Evolutionary conservation across 495 filamentous ascomycete genomes (phyloP).

Genomic region (Pseudoneurospora amorphoporcata): DNA sequence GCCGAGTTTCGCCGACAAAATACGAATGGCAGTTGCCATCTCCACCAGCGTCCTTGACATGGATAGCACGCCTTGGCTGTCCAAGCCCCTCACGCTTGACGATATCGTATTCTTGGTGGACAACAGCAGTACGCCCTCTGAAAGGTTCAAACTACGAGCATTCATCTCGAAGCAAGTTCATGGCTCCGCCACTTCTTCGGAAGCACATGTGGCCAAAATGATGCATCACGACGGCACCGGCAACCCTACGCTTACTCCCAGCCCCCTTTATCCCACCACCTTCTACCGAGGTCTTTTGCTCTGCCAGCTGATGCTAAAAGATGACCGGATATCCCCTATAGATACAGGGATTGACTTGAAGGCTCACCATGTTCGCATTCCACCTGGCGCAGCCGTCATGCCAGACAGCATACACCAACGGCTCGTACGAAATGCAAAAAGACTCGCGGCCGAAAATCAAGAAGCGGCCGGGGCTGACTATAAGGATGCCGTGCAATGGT

Average conservation of each 20-base stretch:
- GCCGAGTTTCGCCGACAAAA: constrained; percentile 1
- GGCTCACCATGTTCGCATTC: not conserved
- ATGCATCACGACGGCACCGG: not conserved
- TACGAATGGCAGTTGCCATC: constrained; percentile 8
- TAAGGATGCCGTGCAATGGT: constrained; percentile 1
- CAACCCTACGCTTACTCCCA: not conserved
- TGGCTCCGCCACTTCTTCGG: not conserved
- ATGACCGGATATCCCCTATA: not conserved
- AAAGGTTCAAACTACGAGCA: not conserved
- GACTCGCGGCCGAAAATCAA: not conserved
- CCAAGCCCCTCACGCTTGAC: constrained; percentile 6
- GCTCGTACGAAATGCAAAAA: not conserved
- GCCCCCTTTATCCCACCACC: constrained; percentile 1
- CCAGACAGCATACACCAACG: not conserved
- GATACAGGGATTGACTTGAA: not conserved
- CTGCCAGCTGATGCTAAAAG: constrained; percentile 1
- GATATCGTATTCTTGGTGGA: constrained; percentile 3
- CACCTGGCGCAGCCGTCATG: not conserved
- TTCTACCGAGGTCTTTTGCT: constrained; percentile 2
- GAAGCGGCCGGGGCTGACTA: constrained; percentile 1
- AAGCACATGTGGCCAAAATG: not conserved
- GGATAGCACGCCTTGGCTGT: constrained; percentile 5
- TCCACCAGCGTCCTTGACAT: constrained; percentile 8
- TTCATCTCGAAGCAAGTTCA: not conserved
- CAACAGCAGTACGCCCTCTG: not conserved